Base-by-base conservation (phyloP, 2,329 filamentous ascomycete species). In the Monosporascus cannonballus region DNA sequence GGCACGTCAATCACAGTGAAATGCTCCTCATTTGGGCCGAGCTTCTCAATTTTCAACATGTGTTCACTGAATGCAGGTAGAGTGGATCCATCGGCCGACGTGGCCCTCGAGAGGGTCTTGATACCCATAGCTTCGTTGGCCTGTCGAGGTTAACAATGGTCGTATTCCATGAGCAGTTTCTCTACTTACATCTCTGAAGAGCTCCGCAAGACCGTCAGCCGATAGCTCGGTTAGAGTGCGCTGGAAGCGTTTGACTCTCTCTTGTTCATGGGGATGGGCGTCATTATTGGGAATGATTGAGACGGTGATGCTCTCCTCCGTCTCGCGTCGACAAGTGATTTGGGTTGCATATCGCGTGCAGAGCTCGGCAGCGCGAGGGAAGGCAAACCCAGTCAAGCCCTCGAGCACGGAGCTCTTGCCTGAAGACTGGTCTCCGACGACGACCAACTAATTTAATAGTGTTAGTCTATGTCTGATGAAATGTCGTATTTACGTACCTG, bases 401-500 rank as follows among this genome's bases (percentile, higher is more conserved):
- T 94, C 89, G 30, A 94, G 74, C 18, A 94, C 86, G 1, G 89
- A 93, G 68, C 86, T 90, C 75, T 95, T 95, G 63, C 90, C 90
- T 44, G 89, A 90, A 0, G 87, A 92, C 65, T 94, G 90, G 60
- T 89, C 90, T 55, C 90, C 90, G 9, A 93, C 89, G 7, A 92
- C 89, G 37, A 87, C 87, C 59, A 94, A 89, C 65, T 67, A 51
- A 8, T n/a, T 11, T 65, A 49, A 8, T 15, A 11, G 73, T 90
- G 85, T 60, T 6, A 61, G 49, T 18, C 5, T 7, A 24, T 2
- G 1, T 36, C 36, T n/a, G 1, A 64, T 67, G 1, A 69, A 61
- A 25, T 8, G 25, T 14, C 14, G 11, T 34, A 47, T 41, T 2
- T 20, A 54, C 56, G 8, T 57, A 67, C 64, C 56, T 67, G 65